Percentiles rank a stretch among this genome's conserved stretches.
These are phyloP conservation scores for Globisporangium paroecandrum DNA, from an alignment of 352 stramenopile species.

Conservation along the genomic window DNA sequence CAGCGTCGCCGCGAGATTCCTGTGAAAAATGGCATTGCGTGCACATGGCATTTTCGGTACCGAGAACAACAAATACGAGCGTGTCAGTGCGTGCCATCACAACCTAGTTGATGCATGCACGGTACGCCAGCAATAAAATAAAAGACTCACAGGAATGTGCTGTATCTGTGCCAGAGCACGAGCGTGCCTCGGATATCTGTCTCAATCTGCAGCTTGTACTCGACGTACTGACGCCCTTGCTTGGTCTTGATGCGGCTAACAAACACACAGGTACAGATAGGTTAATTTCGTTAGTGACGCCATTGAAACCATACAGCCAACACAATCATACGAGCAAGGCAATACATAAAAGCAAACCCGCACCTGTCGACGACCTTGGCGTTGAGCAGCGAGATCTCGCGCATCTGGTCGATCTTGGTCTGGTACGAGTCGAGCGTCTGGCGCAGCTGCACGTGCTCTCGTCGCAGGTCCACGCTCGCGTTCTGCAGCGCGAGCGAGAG, in stretches of 20 bases:
- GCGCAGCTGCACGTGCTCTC: slow-evolving; percentile 78
- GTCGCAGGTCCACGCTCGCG: slow-evolving; percentile 71
- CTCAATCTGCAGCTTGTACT: slow-evolving; percentile 82
- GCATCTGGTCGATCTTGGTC: slow-evolving; percentile 87
- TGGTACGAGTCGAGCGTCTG: slow-evolving; percentile 86
- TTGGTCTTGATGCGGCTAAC: slow-evolving; percentile 81
- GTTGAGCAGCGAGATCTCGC: slow-evolving; percentile 80
- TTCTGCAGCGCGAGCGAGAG: slow-evolving; percentile 72
- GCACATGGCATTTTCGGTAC: neutral
- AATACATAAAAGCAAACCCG: neutral
- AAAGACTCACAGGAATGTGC: slow-evolving; percentile 73
- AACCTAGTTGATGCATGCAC: neutral
- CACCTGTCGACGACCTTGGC: slow-evolving; percentile 86
- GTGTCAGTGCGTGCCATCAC: neutral
- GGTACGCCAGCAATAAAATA: neutral
- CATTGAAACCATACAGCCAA: neutral
- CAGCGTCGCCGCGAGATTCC: slow-evolving; percentile 74
- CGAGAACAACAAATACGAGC: neutral
- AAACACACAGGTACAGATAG: neutral
- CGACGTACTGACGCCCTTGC: slow-evolving; percentile 81
- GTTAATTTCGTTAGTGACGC: slow-evolving; percentile 1
- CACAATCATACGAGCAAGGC: neutral
- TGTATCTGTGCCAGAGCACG: slow-evolving; percentile 87
- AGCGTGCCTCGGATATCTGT: slow-evolving; percentile 84
- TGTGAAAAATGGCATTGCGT: slow-evolving; percentile 13